Evolutionary conservation across 345 rosid genomes (phyloP).

Genomic region (Microcos paniculata): DNA sequence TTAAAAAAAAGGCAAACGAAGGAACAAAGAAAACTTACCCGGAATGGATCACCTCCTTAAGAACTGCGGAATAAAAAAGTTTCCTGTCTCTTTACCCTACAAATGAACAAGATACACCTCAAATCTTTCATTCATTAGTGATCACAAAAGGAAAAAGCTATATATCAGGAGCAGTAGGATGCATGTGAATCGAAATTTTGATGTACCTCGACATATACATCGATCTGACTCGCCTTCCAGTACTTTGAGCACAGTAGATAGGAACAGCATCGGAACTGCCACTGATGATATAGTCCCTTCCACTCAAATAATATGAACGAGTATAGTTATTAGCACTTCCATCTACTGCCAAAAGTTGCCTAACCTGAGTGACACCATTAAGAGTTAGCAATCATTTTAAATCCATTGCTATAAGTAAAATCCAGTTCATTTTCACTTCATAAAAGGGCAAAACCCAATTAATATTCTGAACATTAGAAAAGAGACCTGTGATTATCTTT

Average conservation of each 20-base stretch:
- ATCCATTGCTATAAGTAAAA: not conserved
- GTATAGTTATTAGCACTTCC: conserved; percentile 55
- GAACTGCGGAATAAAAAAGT: conserved; percentile 47
- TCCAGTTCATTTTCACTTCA: not conserved
- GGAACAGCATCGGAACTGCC: conserved; percentile 53
- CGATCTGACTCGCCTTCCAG: conserved; percentile 57
- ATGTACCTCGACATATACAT: conserved; percentile 48
- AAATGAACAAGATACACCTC: conserved; percentile 8
- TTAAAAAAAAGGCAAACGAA: not conserved
- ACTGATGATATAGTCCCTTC: conserved; percentile 56
- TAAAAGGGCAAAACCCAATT: not conserved
- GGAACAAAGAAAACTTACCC: conserved; percentile 32
- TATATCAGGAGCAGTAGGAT: not conserved
- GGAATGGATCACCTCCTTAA: conserved; percentile 56
- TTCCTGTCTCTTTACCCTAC: conserved; percentile 38
- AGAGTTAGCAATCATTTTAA: not conserved
- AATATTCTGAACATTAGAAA: not conserved
- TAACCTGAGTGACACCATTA: conserved; percentile 31
- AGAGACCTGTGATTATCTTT: not conserved
- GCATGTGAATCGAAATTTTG: not conserved
- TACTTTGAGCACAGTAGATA: conserved; percentile 51
- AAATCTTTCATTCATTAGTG: not conserved
- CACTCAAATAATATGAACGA: conserved; percentile 56
- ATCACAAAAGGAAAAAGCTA: not conserved
- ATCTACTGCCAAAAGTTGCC: conserved; percentile 49